Evolutionary conservation across 257 asterid genomes (phyloP), one percentile per base, ranked within the genome.

Genomic region (Avicennia marina): DNA sequence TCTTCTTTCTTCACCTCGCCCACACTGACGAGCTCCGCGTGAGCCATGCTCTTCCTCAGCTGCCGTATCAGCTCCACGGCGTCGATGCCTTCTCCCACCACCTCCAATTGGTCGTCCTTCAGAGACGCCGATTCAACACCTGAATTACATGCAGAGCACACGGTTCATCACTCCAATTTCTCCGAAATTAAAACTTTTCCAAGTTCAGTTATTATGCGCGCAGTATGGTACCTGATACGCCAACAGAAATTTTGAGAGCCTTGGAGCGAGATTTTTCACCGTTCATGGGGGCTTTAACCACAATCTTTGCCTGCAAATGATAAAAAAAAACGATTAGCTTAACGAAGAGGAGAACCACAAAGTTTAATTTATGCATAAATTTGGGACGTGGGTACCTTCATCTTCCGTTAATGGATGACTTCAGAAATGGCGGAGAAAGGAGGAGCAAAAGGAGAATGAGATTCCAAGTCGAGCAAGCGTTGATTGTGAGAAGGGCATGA

Each of bases 61-160:
- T 16, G 51, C 11, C 57, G 67, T 2, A 77, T 65, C 10, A 87
- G 65, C 46, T 18, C 51, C 31, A 75, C 87, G 0, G 94, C 72
- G 52, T 87, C 96, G 19, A 82, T 64, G 64, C 70, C 79, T 2
- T 72, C 83, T 36, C 96, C 96, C 0, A 75, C 61, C 11, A 87
- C 85, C 63, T 65, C 83, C 38, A 87, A 58, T 48, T 67, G 59
- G 6, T 82, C 10, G 36, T 81, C 96, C 0, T 66, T 34, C 18
- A 84, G 11, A 7, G 83, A 56, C 53, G 72, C 75, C 0, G 84
- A 81, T 13, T 58, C 77, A 21, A 81, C 87, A 11, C 84, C 82
- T 71, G 17, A n/a, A 18, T 5, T 3, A 36, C 21, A 16, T n/a
- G 4, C 6, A 40, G 4, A n/a, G n/a, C n/a, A n/a, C n/a, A n/a